These are phyloP conservation scores for Leavenworthia alabamica DNA, from an alignment of 345 rosid genomes.

Conservation along the genomic window DNA sequence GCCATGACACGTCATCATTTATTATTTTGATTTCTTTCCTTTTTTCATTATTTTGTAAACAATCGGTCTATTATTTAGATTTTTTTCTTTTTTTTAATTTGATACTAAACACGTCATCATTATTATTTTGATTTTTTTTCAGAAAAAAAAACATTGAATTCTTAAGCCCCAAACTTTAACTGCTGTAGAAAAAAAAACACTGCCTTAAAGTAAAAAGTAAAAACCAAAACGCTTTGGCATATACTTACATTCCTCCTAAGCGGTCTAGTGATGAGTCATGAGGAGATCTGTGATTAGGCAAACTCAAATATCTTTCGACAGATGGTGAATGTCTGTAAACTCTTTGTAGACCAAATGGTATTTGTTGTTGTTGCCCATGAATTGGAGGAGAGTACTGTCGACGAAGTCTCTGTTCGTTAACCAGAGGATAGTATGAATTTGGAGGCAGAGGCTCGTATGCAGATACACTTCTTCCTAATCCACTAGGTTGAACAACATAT, in stretches of 20 bases:
- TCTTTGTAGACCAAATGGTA: constrained; percentile 25
- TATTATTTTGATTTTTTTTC: too few relatives aligned
- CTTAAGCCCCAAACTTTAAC: not conserved
- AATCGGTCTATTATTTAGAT: not conserved
- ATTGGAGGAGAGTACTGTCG: constrained; percentile 21
- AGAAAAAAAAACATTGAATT: too few relatives aligned
- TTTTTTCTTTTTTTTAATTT: not conserved
- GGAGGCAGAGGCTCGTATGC: constrained; percentile 18
- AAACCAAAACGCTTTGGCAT: too few relatives aligned
- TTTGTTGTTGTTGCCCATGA: constrained; percentile 20
- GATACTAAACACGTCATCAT: too few relatives aligned
- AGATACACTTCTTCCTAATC: constrained; percentile 13
- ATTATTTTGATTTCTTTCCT: too few relatives aligned
- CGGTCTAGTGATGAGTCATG: too few relatives aligned
- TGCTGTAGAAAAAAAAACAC: not conserved
- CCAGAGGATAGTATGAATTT: constrained; percentile 32
- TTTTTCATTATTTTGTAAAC: too few relatives aligned
- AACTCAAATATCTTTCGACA: constrained; percentile 36
- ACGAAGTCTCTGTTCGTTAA: constrained; percentile 3
- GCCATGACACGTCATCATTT: too few relatives aligned
- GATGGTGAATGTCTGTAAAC: constrained; percentile 33
- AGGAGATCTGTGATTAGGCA: too few relatives aligned
- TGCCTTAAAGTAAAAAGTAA: too few relatives aligned
- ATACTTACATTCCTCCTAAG: too few relatives aligned
- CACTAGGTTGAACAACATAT: too few relatives aligned